Evolutionary conservation across 2,329 filamentous ascomycete species (phyloP).

Genomic region (Fusarium vanettenii): DNA sequence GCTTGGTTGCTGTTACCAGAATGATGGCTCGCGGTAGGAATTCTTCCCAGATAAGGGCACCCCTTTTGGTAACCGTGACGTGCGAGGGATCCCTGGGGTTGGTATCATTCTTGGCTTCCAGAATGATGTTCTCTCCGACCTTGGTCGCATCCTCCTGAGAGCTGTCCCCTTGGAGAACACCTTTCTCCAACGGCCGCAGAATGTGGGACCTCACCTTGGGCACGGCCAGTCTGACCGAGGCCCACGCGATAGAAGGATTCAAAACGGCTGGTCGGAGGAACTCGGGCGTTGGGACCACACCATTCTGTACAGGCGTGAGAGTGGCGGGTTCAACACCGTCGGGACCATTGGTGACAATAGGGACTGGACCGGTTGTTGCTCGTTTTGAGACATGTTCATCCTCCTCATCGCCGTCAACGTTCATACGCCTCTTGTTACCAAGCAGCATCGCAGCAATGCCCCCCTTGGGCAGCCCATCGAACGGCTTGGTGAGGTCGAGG

Average conservation of each 20-base stretch:
- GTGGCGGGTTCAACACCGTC: slow-evolving; percentile 83
- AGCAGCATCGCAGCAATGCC: slow-evolving; percentile 87
- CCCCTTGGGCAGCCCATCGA: slow-evolving; percentile 90
- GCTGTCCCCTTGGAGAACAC: slow-evolving; percentile 64
- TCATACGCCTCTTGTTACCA: slow-evolving; percentile 91
- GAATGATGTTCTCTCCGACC: slow-evolving; percentile 75
- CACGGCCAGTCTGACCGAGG: slow-evolving; percentile 87
- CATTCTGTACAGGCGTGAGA: slow-evolving; percentile 68
- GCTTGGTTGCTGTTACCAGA: slow-evolving; percentile 89
- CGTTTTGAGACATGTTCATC: slow-evolving; percentile 64
- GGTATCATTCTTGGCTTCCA: slow-evolving; percentile 89
- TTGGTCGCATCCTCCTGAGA: slow-evolving; percentile 71
- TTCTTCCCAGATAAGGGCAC: slow-evolving; percentile 90
- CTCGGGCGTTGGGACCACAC: slow-evolving; percentile 78
- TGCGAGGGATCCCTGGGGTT: slow-evolving; percentile 84
- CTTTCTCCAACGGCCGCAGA: slow-evolving; percentile 80
- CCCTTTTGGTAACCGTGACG: slow-evolving; percentile 83
- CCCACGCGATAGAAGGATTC: slow-evolving; percentile 83
- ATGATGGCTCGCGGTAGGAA: slow-evolving; percentile 88
- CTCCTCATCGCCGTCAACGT: slow-evolving; percentile 81
- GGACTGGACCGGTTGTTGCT: slow-evolving; percentile 74
- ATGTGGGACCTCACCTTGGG: slow-evolving; percentile 88
- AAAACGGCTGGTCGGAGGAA: slow-evolving; percentile 89
- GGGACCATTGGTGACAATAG: slow-evolving; percentile 79
- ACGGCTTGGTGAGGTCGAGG: slow-evolving; percentile 91